A percentile compares a stretch with the other conserved stretches of the same genome.
phyloP scores from a whole-genome alignment of 176 grass and related monocot genomes.

The Paspalum notatum region DNA sequence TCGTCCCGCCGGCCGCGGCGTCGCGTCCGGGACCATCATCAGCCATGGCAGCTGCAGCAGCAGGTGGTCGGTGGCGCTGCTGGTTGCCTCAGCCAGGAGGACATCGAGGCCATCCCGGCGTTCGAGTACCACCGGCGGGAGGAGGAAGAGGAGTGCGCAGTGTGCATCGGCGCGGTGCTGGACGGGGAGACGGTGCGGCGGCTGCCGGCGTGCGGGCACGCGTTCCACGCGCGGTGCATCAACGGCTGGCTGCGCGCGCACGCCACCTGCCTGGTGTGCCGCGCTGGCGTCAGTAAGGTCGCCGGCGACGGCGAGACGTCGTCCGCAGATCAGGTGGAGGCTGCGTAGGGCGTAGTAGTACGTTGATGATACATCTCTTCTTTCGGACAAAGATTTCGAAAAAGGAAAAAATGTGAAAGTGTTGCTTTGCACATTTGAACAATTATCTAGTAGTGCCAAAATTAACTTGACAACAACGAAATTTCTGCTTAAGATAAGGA shows the following conservation, averaged over 20 bases:
- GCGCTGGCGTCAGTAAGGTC: conserved; percentile 23
- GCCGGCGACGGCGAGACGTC: not conserved
- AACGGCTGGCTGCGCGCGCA: conserved; percentile 50
- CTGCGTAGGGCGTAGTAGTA: not conserved
- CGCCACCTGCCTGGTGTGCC: conserved; percentile 60
- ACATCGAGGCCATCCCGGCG: conserved; percentile 24
- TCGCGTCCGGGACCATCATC: not conserved
- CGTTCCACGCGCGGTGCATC: conserved; percentile 57
- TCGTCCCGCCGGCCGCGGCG: not conserved
- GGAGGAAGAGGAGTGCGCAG: conserved; percentile 50
- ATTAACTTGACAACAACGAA: too few species aligned
- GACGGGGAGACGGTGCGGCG: conserved; percentile 42
- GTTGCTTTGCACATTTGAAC: too few species aligned
- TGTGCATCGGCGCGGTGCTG: conserved; percentile 47
- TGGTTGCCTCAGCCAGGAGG: not conserved
- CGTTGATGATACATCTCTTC: too few species aligned
- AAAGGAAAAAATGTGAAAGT: too few species aligned
- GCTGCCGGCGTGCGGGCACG: conserved; percentile 51
- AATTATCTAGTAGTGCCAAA: too few species aligned
- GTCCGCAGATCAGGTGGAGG: too few species aligned
- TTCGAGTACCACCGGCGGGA: not conserved
- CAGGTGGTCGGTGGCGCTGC: not conserved
- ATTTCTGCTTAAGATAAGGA: too few species aligned
- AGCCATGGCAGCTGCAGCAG: not conserved
- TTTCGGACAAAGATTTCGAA: too few species aligned